These are phyloP conservation scores for Hibiscus tridactylites DNA, from an alignment of 345 rosid genomes.

Conservation along the genomic window DNA sequence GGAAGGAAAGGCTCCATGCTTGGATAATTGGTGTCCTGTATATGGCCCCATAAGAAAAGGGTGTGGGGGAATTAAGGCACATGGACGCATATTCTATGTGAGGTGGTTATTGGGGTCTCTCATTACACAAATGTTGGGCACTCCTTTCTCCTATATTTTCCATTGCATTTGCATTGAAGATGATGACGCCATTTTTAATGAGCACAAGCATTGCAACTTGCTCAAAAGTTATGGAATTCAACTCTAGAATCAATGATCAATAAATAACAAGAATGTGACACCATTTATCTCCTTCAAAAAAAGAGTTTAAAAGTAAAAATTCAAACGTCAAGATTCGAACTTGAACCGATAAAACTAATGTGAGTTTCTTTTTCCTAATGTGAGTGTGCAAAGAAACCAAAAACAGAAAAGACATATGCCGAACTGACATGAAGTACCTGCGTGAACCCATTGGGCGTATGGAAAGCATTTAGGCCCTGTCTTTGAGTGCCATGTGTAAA, in stretches of 20 bases:
- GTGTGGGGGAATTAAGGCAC: background rate
- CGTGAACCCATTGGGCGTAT: constrained; percentile 2
- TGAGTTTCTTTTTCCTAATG: too few species aligned
- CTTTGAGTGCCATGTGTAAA: constrained; percentile 2
- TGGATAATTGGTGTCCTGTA: background rate
- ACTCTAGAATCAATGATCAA: background rate
- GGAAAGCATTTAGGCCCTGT: background rate
- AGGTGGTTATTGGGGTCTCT: background rate
- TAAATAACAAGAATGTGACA: background rate
- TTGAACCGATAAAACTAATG: too few species aligned
- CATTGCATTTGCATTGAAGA: background rate
- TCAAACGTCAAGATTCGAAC: too few species aligned
- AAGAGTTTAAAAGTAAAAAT: too few species aligned
- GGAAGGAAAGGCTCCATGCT: background rate
- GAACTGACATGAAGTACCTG: background rate
- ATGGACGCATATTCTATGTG: constrained; percentile 9
- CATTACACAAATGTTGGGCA: background rate
- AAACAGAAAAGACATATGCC: background rate
- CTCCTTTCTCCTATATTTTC: background rate
- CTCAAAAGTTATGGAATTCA: background rate
- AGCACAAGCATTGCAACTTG: background rate
- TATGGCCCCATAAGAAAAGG: background rate
- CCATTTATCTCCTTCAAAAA: background rate
- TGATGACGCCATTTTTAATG: background rate
- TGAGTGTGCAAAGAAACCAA: too few species aligned